Percentiles rank a stretch among this genome's conserved stretches.
Evolutionary conservation across 768 basidiomycete species (phyloP).

Genomic region (Ramaria sp.): DNA sequence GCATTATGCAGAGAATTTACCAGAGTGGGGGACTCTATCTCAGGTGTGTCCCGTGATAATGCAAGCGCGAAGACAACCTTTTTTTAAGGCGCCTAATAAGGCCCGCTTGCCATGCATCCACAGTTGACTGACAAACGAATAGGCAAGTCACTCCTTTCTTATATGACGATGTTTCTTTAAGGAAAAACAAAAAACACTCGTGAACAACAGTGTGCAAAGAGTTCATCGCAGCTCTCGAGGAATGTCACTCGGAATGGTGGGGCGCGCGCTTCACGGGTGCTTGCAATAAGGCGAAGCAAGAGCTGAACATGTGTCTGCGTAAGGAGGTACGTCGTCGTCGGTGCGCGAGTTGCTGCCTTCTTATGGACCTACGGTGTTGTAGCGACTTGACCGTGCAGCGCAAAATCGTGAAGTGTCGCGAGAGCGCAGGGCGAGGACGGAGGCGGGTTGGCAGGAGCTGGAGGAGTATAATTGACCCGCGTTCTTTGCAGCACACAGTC

Average conservation of each 20-base stretch:
- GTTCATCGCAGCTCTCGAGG: constrained; percentile 65
- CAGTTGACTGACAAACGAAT: constrained; percentile 59
- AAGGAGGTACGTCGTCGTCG: constrained; percentile 41
- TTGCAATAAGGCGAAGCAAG: constrained; percentile 59
- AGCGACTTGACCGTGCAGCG: constrained; percentile 3
- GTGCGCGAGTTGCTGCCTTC: not conserved
- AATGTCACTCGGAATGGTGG: constrained; percentile 57
- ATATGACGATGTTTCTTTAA: too few species aligned
- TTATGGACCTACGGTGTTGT: too few species aligned
- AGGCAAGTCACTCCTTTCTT: constrained; percentile 17
- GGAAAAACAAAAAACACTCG: too few species aligned
- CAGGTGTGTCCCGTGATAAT: too few species aligned
- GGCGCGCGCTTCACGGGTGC: constrained; percentile 47
- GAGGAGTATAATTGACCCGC: not conserved
- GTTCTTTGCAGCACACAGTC: too few species aligned
- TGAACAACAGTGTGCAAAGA: constrained; percentile 70
- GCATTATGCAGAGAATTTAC: too few species aligned
- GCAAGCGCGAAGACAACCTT: too few species aligned
- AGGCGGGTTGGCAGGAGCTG: constrained; percentile 2
- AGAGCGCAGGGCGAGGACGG: constrained; percentile 2
- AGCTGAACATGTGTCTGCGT: constrained; percentile 59
- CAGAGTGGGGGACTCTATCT: too few species aligned
- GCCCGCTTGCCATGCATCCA: constrained; percentile 57
- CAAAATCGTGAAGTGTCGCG: constrained; percentile 3
- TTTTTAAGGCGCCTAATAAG: too few species aligned